Evolutionary conservation across 148 eudicot genomes (phyloP).

Genomic region (Arbutus unedo): DNA sequence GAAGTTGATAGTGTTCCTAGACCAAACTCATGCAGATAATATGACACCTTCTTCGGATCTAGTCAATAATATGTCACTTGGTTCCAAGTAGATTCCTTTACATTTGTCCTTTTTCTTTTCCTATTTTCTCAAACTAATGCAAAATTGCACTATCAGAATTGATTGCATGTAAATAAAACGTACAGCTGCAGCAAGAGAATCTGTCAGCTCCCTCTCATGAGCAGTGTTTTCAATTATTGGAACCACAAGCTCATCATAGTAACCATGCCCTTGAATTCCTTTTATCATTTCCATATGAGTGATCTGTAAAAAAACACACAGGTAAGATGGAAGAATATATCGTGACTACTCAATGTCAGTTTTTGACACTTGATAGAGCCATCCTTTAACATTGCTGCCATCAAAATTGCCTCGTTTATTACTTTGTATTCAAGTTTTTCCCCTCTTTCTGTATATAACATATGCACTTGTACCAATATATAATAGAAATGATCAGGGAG

Average conservation of each 20-base stretch:
- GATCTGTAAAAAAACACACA: conserved; percentile 43
- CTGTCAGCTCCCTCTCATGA: conserved; percentile 88
- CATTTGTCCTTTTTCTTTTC: neutral
- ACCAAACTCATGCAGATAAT: neutral
- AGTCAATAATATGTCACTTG: neutral
- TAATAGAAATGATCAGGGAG: neutral
- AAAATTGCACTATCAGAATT: neutral
- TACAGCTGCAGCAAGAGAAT: conserved; percentile 93
- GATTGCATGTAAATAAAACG: conserved; percentile 12
- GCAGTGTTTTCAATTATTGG: conserved; percentile 98
- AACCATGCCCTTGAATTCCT: conserved; percentile 99
- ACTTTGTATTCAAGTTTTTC: neutral
- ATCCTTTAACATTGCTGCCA: neutral
- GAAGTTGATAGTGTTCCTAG: neutral
- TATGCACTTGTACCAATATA: too few species aligned
- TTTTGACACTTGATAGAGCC: neutral
- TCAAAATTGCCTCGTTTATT: neutral
- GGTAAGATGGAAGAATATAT: neutral
- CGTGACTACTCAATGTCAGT: neutral
- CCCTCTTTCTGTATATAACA: too few species aligned
- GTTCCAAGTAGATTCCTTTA: neutral
- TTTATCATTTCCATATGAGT: conserved; percentile 99
- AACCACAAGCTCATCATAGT: conserved; percentile 92
- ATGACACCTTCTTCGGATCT: neutral
- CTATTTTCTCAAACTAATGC: neutral